Conservation (phyloP, 805 yeast genomes). For the Pichia nakasei region DNA sequence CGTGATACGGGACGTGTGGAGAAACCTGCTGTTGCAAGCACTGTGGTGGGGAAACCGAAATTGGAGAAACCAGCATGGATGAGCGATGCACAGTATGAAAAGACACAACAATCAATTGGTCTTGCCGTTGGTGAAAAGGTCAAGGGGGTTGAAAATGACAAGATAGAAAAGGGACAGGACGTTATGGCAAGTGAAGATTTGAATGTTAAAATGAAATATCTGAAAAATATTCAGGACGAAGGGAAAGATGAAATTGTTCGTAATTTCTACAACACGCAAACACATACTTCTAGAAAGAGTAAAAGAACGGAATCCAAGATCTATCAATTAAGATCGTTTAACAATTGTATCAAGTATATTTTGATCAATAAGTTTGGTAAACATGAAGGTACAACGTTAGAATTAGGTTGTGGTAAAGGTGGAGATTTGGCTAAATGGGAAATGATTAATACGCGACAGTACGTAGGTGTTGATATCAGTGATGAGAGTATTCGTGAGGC, state of each 20-base stretch:
- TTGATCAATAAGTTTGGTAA: constrained; percentile 62
- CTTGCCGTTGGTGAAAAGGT: constrained; percentile 3
- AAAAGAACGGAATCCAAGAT: constrained; percentile 73
- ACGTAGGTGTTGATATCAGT: constrained; percentile 87
- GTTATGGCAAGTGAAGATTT: constrained; percentile 18
- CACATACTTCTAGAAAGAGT: constrained; percentile 53
- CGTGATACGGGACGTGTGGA: constrained; percentile 6
- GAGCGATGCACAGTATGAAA: constrained; percentile 22
- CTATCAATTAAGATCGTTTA: constrained; percentile 77
- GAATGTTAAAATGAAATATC: constrained; percentile 15
- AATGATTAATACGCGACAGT: constrained; percentile 60
- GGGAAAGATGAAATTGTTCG: constrained; percentile 59
- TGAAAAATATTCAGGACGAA: constrained; percentile 29
- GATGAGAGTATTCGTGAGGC: constrained; percentile 86
- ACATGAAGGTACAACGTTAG: constrained; percentile 54
- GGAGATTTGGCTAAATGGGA: constrained; percentile 93
- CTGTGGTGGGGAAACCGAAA: not conserved
- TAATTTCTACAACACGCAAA: constrained; percentile 78
- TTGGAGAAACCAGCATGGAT: constrained; percentile 27
- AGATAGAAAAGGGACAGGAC: constrained; percentile 12
- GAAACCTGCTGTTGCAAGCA: not conserved
- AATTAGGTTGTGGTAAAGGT: constrained; percentile 96
- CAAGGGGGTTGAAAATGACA: not conserved
- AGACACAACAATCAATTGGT: constrained; percentile 15
- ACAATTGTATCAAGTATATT: constrained; percentile 85